These are phyloP conservation scores for Martensiomyces pterosporus DNA, from an alignment of 192 early-diverging fungal genomes.

Conservation along the genomic window DNA sequence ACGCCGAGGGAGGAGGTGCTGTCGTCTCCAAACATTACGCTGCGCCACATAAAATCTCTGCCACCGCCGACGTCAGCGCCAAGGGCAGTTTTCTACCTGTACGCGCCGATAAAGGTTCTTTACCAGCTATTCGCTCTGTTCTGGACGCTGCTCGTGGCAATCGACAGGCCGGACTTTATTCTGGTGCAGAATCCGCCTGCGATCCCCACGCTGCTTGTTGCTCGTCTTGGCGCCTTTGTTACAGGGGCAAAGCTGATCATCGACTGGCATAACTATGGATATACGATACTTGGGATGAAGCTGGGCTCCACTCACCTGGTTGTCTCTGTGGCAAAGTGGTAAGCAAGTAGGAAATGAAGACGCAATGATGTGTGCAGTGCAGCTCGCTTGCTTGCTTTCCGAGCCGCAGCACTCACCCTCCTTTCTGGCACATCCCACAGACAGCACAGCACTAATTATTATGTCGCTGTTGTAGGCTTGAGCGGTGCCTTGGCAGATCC, in stretches of 20 bases:
- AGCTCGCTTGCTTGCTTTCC: too few species aligned
- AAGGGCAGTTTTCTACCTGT: constrained; percentile 58
- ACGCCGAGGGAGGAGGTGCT: constrained; percentile 30
- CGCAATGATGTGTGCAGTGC: too few species aligned
- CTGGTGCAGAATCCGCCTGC: constrained; percentile 94
- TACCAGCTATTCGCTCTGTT: constrained; percentile 60
- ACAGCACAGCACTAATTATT: not conserved
- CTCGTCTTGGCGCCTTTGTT: constrained; percentile 61
- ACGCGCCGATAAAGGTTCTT: constrained; percentile 65
- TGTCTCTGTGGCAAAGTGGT: constrained; percentile 23
- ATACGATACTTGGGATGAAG: constrained; percentile 74
- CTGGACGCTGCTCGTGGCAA: constrained; percentile 54
- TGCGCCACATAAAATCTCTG: constrained; percentile 22
- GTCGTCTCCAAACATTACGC: constrained; percentile 9
- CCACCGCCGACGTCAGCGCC: constrained; percentile 56
- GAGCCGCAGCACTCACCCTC: too few species aligned
- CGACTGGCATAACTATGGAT: constrained; percentile 99
- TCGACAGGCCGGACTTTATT: constrained; percentile 61
- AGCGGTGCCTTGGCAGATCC: constrained; percentile 29
- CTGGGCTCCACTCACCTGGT: constrained; percentile 56
- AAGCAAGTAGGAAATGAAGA: constrained; percentile 3
- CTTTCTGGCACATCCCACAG: too few species aligned
- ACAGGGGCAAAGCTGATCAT: constrained; percentile 74
- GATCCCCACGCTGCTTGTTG: constrained; percentile 84
- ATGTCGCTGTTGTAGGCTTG: constrained; percentile 21